A percentile compares a stretch with the other conserved stretches of the same genome.
Conservation (phyloP, 116 monocot species). For the Zostera marina region DNA sequence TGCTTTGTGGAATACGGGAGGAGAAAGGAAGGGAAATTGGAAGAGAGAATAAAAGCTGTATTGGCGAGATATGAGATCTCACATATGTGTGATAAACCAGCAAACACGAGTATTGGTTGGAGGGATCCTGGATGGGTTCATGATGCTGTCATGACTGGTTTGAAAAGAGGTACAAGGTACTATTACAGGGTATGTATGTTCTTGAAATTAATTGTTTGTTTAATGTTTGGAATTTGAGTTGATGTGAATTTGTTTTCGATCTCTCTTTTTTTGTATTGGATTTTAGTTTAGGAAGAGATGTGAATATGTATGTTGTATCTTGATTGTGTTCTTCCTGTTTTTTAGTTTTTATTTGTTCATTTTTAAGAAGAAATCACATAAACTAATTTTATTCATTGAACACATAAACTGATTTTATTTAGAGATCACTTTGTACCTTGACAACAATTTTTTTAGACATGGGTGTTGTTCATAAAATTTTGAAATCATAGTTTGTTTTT, state of each 20-base stretch:
- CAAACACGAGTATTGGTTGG: conserved; percentile 70
- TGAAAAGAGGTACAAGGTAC: conserved; percentile 58
- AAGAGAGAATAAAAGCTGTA: conserved; percentile 26
- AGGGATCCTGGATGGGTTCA: conserved; percentile 87
- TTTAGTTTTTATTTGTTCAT: background rate
- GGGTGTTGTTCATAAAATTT: too few relatives aligned
- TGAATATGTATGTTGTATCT: background rate
- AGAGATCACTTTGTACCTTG: too few relatives aligned
- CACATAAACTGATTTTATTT: too few relatives aligned
- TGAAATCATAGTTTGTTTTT: too few relatives aligned
- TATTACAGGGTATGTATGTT: conserved; percentile 51
- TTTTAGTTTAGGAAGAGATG: background rate
- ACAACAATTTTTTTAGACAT: too few relatives aligned
- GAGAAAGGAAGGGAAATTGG: conserved; percentile 18
- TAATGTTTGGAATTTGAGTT: background rate
- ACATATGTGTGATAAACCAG: conserved; percentile 85
- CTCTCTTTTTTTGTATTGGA: background rate
- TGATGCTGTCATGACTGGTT: conserved; percentile 63
- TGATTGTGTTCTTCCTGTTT: background rate
- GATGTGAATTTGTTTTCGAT: background rate
- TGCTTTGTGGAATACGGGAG: conserved; percentile 50
- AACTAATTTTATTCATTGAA: too few relatives aligned
- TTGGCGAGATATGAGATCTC: conserved; percentile 44
- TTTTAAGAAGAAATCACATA: background rate
- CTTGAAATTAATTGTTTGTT: background rate